Base-by-base conservation (phyloP, 1,139 yeast genomes). In the Pichia sp. region DNA sequence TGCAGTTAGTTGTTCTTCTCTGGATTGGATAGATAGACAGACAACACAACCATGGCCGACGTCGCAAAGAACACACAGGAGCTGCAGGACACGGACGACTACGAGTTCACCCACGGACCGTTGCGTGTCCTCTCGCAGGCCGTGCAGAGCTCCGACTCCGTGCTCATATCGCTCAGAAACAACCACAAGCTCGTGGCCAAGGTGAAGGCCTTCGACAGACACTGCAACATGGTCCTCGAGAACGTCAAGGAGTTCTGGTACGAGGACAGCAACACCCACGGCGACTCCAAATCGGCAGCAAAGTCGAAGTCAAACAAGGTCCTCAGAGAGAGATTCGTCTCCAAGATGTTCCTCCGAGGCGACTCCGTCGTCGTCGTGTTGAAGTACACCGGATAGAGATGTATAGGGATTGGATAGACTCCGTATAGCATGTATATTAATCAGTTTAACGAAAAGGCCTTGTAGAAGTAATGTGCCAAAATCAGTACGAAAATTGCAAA, bases 171-270 rank as follows among this genome's bases (percentile, higher is more conserved):
- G 24, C 81, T 96, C 54, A 78, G 99, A 60, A 93, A 93, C 65
- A 91, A 91, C 67, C 96, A 90, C 62, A 93, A 93, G 67, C 74
- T 93, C 40, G 77, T 93, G 27, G 97, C 93, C 2, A 81, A 87
- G 56, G 94, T 93, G 43, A 86, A 87, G 62, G 98, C 98, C 0
- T 94, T 90, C 65, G 99, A 93, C 65, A 82, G 97, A 61, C 99
- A 93, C 67, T 85, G 96, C 53, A 93, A 93, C 65, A 80, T 93
- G 85, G 84, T 93, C 9, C 70, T 93, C 56, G 97, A 89, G 60
- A 89, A 90, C 59, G 98, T 93, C 37, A 89, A 87, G 63, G 99
- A 93, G 63, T 71, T 69, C 32, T 58, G 72, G 69, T 54, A 54
- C 33, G 69, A 66, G 38, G 44, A 34, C 3, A 24, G 34, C 14